Evolutionary conservation across 257 asterid genomes (phyloP).

Genomic region (Pogostemon cablin): DNA sequence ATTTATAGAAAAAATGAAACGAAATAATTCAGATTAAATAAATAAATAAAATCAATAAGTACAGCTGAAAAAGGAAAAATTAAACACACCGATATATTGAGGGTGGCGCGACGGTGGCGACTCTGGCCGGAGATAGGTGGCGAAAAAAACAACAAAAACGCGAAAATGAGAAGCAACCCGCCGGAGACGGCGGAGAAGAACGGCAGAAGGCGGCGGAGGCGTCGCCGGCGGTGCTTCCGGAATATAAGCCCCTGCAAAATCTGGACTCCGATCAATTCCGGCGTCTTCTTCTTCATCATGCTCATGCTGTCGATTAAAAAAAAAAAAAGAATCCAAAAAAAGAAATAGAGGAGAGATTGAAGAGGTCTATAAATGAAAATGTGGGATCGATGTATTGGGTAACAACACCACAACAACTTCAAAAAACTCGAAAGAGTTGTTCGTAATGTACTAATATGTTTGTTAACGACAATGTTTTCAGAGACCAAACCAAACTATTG

Average conservation of each 20-base stretch:
- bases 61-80: background rate
- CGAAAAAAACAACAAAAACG: conserved; percentile 45
- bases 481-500: background rate
- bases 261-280: conserved; percentile 41
- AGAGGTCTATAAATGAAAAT: conserved; percentile 29
- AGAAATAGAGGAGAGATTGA: background rate
- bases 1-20: background rate
- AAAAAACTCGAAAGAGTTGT: conserved; percentile 18
- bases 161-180: conserved; percentile 45
- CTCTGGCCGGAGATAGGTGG: conserved; percentile 42
- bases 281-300: conserved; percentile 47
- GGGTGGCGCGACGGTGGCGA: conserved; percentile 32
- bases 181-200: conserved; percentile 48
- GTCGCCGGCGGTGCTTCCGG: conserved; percentile 57
- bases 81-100: conserved; percentile 35
- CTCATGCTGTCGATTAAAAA: conserved; percentile 19
- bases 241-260: conserved; percentile 46
- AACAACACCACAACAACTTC: conserved; percentile 29
- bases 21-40: background rate
- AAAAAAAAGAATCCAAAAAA: conserved; percentile 25
- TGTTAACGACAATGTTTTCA: conserved; percentile 32
- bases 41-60: background rate
- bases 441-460: conserved; percentile 25
- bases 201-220: conserved; percentile 45
- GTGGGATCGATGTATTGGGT: background rate